phyloP scores from a whole-genome alignment of 306 rosid species.

The Bauhinia variegata region DNA sequence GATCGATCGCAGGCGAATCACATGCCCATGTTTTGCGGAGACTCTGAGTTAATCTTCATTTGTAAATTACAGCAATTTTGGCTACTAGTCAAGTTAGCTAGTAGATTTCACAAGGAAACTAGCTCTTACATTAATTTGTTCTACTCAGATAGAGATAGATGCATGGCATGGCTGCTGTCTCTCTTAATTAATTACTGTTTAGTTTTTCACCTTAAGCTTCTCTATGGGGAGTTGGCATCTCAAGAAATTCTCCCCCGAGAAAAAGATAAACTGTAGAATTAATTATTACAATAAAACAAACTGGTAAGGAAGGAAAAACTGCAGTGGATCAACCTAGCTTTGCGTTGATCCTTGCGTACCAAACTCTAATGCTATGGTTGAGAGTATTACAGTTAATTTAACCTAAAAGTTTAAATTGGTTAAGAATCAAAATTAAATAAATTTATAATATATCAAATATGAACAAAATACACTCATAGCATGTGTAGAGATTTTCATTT shows the following conservation, averaged over 20 bases:
- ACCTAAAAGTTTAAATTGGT: too few relatives aligned
- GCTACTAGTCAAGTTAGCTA: too few relatives aligned
- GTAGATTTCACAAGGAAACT: slow-evolving; percentile 27
- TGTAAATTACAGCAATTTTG: slow-evolving; percentile 35
- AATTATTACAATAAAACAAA: slow-evolving; percentile 16
- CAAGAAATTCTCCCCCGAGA: slow-evolving; percentile 51
- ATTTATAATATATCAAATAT: too few relatives aligned
- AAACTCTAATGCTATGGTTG: too few relatives aligned
- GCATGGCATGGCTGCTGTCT: slow-evolving; percentile 32
- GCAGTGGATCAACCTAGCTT: slow-evolving; percentile 8
- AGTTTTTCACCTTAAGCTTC: slow-evolving; percentile 14
- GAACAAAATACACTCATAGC: too few relatives aligned
- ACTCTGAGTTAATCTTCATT: slow-evolving; percentile 12
- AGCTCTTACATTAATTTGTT: slow-evolving; percentile 37
- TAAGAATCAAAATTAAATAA: too few relatives aligned
- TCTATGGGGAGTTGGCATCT: slow-evolving; percentile 51
- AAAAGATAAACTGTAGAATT: slow-evolving; percentile 1
- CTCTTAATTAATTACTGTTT: not conserved
- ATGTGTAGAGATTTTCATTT: too few relatives aligned
- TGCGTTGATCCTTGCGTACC: too few relatives aligned
- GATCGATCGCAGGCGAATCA: slow-evolving; percentile 57
- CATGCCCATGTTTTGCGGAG: slow-evolving; percentile 73
- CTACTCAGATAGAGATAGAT: too few relatives aligned
- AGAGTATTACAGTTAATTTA: too few relatives aligned
- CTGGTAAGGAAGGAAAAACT: not conserved